Percentiles rank a stretch among this genome's conserved stretches.
Conservation (phyloP, 495 filamentous ascomycete genomes). For the Neurospora sp. region DNA sequence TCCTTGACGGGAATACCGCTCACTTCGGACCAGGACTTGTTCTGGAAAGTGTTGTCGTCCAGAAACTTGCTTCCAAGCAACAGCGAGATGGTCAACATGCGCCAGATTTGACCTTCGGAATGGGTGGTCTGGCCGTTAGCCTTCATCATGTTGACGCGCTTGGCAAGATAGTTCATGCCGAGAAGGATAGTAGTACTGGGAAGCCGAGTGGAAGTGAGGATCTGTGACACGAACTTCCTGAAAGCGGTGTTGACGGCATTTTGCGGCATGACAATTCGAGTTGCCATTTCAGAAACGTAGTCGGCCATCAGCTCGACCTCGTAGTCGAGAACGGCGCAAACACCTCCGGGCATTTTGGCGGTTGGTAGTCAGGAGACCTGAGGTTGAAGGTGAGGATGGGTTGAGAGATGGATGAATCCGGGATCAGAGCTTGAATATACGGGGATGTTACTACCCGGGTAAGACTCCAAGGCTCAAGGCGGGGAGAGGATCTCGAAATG, state of each 20-base stretch:
- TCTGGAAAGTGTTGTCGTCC: conserved; percentile 99
- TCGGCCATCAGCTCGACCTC: conserved; percentile 98
- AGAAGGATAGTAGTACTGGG: conserved; percentile 92
- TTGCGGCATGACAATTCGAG: conserved; percentile 65
- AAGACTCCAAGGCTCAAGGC: conserved; percentile 28
- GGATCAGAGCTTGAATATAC: background rate
- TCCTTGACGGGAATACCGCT: conserved; percentile 83
- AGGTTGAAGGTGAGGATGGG: background rate
- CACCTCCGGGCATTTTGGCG: conserved; percentile 60
- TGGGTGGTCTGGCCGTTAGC: conserved; percentile 43
- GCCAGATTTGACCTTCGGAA: conserved; percentile 69
- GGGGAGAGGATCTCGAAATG: conserved; percentile 20
- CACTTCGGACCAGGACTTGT: conserved; percentile 97
- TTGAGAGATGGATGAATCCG: background rate
- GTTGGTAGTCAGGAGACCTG: conserved; percentile 4
- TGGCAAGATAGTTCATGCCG: conserved; percentile 81
- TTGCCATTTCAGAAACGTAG: conserved; percentile 89
- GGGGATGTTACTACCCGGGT: background rate
- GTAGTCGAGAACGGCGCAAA: conserved; percentile 94
- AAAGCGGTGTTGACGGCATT: conserved; percentile 61
- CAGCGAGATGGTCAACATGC: conserved; percentile 80
- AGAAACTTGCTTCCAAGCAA: conserved; percentile 95
- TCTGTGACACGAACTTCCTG: conserved; percentile 89
- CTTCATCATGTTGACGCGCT: conserved; percentile 67
- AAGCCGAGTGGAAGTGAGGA: conserved; percentile 86